Evolutionary conservation across 2,329 filamentous ascomycete genomes (phyloP), one percentile per base, ranked within the genome.

Genomic region (Coniochaeta sp.): DNA sequence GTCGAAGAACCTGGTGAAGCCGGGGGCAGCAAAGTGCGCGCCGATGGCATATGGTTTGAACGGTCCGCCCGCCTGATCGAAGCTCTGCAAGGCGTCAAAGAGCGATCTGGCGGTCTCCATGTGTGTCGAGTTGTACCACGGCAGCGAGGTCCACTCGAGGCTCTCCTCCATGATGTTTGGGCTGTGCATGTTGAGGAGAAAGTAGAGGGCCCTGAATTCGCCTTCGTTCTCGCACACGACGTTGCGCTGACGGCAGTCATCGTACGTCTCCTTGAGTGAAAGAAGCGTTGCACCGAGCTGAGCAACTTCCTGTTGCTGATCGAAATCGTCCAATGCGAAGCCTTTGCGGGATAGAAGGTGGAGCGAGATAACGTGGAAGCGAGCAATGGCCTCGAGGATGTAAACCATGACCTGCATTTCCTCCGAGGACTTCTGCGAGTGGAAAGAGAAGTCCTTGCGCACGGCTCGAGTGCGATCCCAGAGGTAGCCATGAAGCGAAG

Each of bases 381-480:
- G 76, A 12, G 81, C 76, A 52, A 87, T 85, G 22, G 78, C 81
- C 61, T 87, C 84, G 20, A 86, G 70, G 32, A 82, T 82, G 60
- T 84, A 82, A 9, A 86, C 73, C 56, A 85, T 76, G 18, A 77
- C 74, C 24, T 71, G 72, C 61, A 82, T 74, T 57, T 86, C 82
- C 2, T 79, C 72, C 2, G 73, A 62, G 3, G 71, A 76, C 66
- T 86, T 75, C 50, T 76, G 75, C 4, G 82, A 83, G 55, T 87
- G 83, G 53, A 86, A 85, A 16, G 82, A 81, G 58, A 87, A 85
- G 61, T 87, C 84, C 55, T 83, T 78, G 22, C 84, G 79, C 52
- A 87, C 82, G 8, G 82, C 82, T 52, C 84, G 73, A 20, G 83
- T 86, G 40, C 84, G 74, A 61, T 87, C 83, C 82, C 84, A 86